Evolutionary conservation across 2,329 filamentous ascomycete species (phyloP).

Genomic region (Plectosphaerella cucumerina): DNA sequence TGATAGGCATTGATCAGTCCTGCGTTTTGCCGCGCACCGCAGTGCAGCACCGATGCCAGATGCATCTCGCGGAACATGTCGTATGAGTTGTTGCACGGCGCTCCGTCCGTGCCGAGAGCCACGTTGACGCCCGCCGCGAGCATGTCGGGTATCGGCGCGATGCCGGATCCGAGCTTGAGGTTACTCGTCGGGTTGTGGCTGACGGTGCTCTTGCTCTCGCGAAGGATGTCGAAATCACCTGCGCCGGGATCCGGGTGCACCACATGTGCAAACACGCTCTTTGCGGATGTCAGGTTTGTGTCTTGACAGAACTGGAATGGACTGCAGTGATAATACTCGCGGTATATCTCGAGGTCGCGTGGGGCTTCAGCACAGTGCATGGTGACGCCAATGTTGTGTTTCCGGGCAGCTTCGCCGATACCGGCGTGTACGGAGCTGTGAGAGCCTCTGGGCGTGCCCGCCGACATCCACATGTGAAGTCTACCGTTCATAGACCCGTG

Average conservation of each 20-base stretch:
- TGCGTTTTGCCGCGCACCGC: constrained; percentile 36
- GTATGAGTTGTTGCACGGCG: constrained; percentile 47
- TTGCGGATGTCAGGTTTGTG: constrained; percentile 13
- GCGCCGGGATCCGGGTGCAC: not conserved
- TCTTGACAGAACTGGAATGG: constrained; percentile 38
- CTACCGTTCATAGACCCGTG: constrained; percentile 27
- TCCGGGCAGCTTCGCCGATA: constrained; percentile 33
- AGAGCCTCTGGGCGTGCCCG: constrained; percentile 41
- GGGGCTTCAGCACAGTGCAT: constrained; percentile 42
- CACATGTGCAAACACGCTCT: not conserved
- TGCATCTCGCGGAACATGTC: constrained; percentile 51
- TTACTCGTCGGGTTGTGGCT: constrained; percentile 49
- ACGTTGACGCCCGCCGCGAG: constrained; percentile 38
- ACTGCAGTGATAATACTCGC: constrained; percentile 30
- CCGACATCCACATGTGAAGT: constrained; percentile 43
- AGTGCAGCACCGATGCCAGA: constrained; percentile 44
- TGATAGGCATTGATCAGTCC: constrained; percentile 35
- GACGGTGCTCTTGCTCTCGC: constrained; percentile 27
- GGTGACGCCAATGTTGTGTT: constrained; percentile 36
- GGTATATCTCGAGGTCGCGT: constrained; percentile 30
- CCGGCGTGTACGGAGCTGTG: constrained; percentile 29
- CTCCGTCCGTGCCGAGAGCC: constrained; percentile 46
- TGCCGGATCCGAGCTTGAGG: constrained; percentile 46
- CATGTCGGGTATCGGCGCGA: constrained; percentile 41
- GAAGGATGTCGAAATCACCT: not conserved